Evolutionary conservation across 1,284 basidiomycete species (phyloP).

Genomic region (Cryptococcus jaspeensis): DNA sequence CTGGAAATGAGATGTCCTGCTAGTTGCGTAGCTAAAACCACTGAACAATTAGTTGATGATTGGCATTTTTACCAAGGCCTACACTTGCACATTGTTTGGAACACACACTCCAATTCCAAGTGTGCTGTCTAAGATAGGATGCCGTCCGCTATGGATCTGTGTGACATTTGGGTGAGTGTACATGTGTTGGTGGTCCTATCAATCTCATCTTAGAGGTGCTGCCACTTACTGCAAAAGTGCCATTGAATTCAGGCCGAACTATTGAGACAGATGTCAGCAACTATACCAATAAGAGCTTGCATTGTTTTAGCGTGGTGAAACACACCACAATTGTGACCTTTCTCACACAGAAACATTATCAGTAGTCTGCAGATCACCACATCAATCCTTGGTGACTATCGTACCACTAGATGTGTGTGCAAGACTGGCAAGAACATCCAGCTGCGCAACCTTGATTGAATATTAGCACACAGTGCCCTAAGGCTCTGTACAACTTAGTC

Average conservation of each 20-base stretch:
- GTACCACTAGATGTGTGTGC: constrained; percentile 55
- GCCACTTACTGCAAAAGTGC: constrained; percentile 65
- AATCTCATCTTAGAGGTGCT: neutral
- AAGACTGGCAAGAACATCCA: constrained; percentile 68
- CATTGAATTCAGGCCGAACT: constrained; percentile 86
- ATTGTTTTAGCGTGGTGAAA: neutral
- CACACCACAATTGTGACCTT: constrained; percentile 64
- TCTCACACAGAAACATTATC: too few species aligned
- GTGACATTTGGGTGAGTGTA: too few species aligned
- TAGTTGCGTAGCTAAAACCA: constrained; percentile 49
- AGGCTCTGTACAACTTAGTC: neutral
- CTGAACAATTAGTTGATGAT: neutral
- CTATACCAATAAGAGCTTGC: too few species aligned
- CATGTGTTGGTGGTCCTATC: neutral
- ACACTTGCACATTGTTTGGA: constrained; percentile 84
- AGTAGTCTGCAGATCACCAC: too few species aligned
- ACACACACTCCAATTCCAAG: constrained; percentile 68
- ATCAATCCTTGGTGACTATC: too few species aligned
- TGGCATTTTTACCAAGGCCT: too few species aligned
- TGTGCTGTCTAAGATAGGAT: constrained; percentile 77
- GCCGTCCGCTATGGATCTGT: constrained; percentile 72
- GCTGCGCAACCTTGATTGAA: constrained; percentile 64
- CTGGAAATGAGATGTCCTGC: constrained; percentile 77
- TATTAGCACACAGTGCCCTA: neutral
- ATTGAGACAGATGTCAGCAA: neutral